Evolutionary conservation across 306 rosid species (phyloP).

Genomic region (Prunus padus): DNA sequence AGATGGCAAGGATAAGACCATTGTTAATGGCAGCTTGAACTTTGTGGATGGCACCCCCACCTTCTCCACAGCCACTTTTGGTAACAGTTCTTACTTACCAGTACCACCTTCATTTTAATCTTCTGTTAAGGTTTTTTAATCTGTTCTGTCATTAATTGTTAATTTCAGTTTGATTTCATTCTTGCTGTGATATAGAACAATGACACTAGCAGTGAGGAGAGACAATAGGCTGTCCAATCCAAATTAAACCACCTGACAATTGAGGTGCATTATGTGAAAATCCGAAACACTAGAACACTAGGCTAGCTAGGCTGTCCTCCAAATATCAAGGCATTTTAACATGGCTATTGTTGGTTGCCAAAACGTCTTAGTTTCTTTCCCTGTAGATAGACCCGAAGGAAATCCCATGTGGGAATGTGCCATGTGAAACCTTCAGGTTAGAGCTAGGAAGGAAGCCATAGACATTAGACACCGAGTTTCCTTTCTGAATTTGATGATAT

Average conservation of each 20-base stretch:
- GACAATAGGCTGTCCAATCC: no score
- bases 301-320: background rate
- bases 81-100: constrained; percentile 33
- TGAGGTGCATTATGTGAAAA: background rate
- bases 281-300: background rate
- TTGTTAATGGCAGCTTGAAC: constrained; percentile 58
- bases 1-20: constrained; percentile 66
- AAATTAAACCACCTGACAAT: no score
- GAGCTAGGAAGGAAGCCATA: constrained; percentile 19
- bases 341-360: background rate
- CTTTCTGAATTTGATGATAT: background rate
- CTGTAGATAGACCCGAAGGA: background rate
- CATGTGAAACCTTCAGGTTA: constrained; percentile 24
- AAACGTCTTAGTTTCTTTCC: no score
- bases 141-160: background rate
- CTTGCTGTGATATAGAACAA: background rate
- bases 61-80: constrained; percentile 77
- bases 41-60: constrained; percentile 71
- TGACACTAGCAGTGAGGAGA: background rate
- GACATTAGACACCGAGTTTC: background rate
- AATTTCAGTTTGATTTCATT: background rate
- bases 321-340: background rate
- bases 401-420: constrained; percentile 10
- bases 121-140: background rate
- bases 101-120: background rate